These are phyloP conservation scores for Vitis cinerea DNA, from an alignment of 164 flowering plant species.

Conservation along the genomic window DNA sequence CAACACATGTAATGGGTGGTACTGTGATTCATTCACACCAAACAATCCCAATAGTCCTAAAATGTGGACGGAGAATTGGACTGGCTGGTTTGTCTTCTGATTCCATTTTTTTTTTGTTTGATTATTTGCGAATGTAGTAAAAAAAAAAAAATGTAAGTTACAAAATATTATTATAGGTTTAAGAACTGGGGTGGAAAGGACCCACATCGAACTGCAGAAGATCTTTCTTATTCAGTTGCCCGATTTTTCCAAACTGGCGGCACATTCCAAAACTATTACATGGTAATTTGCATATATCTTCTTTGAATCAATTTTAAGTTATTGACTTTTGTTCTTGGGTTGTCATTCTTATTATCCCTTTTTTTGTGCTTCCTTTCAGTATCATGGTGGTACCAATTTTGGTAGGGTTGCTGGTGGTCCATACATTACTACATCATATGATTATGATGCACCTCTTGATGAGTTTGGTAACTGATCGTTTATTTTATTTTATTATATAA, in stretches of 20 bases:
- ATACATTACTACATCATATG: constrained; percentile 37
- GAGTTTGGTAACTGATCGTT: constrained; percentile 35
- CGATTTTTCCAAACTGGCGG: constrained; percentile 61
- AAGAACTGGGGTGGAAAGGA: constrained; percentile 47
- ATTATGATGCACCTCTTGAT: constrained; percentile 44
- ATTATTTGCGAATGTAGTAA: no score
- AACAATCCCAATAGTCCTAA: constrained; percentile 43
- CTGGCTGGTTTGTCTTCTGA: constrained; percentile 49
- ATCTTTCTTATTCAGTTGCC: constrained; percentile 66
- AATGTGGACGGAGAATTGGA: constrained; percentile 61
- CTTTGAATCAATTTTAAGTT: no score
- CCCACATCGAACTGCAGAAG: constrained; percentile 67
- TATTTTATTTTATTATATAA: neutral
- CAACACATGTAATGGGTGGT: constrained; percentile 75
- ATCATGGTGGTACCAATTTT: constrained; percentile 51
- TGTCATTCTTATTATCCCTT: no score
- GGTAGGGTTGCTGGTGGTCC: constrained; percentile 51
- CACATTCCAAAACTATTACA: constrained; percentile 67
- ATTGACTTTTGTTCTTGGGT: no score
- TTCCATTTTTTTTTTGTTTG: neutral
- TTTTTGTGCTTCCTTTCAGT: neutral
- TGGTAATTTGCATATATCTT: constrained; percentile 32
- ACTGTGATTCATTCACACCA: constrained; percentile 46
- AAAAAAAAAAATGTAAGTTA: no score
- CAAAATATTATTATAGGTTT: constrained; percentile 29